Percentiles rank a stretch among this genome's conserved stretches.
These are phyloP conservation scores for Populus deltoides DNA, from an alignment of 345 rosid genomes.

Conservation along the genomic window DNA sequence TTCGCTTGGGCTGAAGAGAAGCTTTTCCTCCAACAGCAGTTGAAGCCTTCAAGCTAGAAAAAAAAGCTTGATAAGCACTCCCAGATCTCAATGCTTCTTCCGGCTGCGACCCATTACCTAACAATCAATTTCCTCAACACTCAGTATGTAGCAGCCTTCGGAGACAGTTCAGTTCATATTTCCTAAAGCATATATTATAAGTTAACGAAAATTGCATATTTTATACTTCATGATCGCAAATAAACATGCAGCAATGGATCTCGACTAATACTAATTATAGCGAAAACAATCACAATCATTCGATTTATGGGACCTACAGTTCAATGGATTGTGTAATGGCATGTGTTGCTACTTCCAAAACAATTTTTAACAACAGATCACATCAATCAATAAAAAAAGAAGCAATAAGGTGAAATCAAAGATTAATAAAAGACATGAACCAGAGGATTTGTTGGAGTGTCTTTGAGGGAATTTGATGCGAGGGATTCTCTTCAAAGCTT, in stretches of 20 bases:
- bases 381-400: neutral
- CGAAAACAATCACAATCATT: too few species aligned
- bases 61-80: slow-evolving; percentile 47
- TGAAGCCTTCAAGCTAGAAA: slow-evolving; percentile 49
- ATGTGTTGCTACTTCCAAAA: too few species aligned
- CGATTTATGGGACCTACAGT: too few species aligned
- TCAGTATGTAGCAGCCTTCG: too few species aligned
- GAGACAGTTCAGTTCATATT: too few species aligned
- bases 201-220: neutral
- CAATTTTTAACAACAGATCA: too few species aligned
- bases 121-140: slow-evolving; percentile 8
- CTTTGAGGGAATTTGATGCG: slow-evolving; percentile 82
- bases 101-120: slow-evolving; percentile 43
- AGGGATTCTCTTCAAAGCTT: slow-evolving; percentile 78
- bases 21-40: slow-evolving; percentile 70
- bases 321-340: too few species aligned
- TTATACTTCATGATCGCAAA: neutral
- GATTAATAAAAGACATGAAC: slow-evolving; percentile 10
- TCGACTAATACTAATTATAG: too few species aligned
- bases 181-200: neutral
- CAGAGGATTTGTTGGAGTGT: slow-evolving; percentile 47
- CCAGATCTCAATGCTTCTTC: slow-evolving; percentile 33
- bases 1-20: slow-evolving; percentile 80
- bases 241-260: neutral
- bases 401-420: neutral